Conservation (phyloP, 1,284 basidiomycete species). For the Sutorius eximius region DNA sequence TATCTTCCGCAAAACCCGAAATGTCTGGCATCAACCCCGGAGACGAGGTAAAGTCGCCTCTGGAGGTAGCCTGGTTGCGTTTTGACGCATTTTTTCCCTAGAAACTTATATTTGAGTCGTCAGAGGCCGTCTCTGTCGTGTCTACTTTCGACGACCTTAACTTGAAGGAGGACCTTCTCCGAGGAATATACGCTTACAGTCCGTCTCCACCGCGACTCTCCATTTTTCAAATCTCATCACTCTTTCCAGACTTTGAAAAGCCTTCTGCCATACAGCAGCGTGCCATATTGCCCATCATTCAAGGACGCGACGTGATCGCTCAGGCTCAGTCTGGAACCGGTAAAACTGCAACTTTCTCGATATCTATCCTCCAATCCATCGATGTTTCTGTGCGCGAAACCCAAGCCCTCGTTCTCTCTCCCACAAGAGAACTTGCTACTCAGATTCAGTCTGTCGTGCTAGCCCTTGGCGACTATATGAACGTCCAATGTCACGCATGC, state of each 20-base stretch:
- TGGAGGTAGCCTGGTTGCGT: neutral
- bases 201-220: conserved; percentile 35
- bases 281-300: conserved; percentile 93
- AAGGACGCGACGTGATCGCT: conserved; percentile 95
- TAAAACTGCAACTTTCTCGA: conserved; percentile 99
- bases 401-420: conserved; percentile 93
- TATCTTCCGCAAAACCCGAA: conserved; percentile 33
- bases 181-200: conserved; percentile 99
- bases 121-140: conserved; percentile 87
- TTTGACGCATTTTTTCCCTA: conserved; percentile 29
- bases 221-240: conserved; percentile 3
- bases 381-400: conserved; percentile 95
- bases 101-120: conserved; percentile 98
- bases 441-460: conserved; percentile 99
- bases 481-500: conserved; percentile 98
- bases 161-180: conserved; percentile 92
- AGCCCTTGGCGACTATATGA: conserved; percentile 98
- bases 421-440: conserved; percentile 93
- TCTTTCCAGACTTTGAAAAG: conserved; percentile 89
- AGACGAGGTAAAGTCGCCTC: conserved; percentile 57
- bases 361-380: conserved; percentile 93
- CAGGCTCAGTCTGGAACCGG: conserved; percentile 99
- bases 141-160: conserved; percentile 91
- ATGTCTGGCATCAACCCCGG: conserved; percentile 79
- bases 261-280: conserved; percentile 99